A percentile compares a stretch with the other conserved stretches of the same genome.
These are phyloP conservation scores for Elongisporangium senticosum DNA, from an alignment of 352 stramenopile genomes.

Conservation along the genomic window DNA sequence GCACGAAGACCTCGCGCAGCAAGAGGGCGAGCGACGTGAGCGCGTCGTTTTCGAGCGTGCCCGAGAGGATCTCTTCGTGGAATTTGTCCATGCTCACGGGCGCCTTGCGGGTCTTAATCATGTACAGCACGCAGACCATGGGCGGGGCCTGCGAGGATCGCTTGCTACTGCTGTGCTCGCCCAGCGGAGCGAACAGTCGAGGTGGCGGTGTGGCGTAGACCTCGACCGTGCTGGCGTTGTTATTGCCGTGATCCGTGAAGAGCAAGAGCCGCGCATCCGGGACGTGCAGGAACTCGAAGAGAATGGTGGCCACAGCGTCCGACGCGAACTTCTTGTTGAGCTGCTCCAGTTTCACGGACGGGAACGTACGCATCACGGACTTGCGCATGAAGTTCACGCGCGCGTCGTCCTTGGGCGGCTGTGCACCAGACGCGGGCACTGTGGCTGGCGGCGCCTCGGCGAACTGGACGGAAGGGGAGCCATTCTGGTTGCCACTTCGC, in stretches of 20 bases:
- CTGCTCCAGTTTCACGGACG: conserved; percentile 46
- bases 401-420: conserved; percentile 42
- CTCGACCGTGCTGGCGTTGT: conserved; percentile 40
- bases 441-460: too few species aligned
- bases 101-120: conserved; percentile 66
- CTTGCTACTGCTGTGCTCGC: conserved; percentile 7
- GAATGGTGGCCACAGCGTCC: conserved; percentile 40
- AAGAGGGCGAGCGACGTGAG: conserved; percentile 70
- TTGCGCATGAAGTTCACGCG: conserved; percentile 62
- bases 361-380: conserved; percentile 63
- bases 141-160: conserved; percentile 7
- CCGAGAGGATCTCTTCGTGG: conserved; percentile 68
- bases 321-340: conserved; percentile 59
- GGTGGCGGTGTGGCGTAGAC: conserved; percentile 60
- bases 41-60: conserved; percentile 66
- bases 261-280: conserved; percentile 53
- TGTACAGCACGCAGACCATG: conserved; percentile 59
- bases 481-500: too few species aligned
- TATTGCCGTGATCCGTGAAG: conserved; percentile 65
- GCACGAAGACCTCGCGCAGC: conserved; percentile 72
- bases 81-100: conserved; percentile 52
- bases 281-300: conserved; percentile 76
- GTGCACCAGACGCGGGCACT: neutral
- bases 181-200: conserved; percentile 24
- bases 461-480: too few species aligned